Conservation (phyloP, 208 protist genomes). For the Trypanosoma scelopori region DNA sequence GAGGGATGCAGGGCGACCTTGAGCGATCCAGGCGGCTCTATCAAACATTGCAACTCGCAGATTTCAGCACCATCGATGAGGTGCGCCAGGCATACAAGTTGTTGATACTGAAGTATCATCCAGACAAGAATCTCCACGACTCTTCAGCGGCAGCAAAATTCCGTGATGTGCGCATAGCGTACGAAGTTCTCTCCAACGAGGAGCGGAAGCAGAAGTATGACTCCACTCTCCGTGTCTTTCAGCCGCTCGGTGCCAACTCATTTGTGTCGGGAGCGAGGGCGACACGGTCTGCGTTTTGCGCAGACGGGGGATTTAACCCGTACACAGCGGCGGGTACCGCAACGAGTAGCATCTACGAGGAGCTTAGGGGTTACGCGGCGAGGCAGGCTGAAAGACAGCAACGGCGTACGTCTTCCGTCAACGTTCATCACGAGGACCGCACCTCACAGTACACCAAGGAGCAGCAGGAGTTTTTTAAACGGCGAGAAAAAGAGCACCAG, state of each 20-base stretch:
- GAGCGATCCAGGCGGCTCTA: conserved; percentile 64
- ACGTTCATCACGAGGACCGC: conserved; percentile 4
- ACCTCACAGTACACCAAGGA: conserved; percentile 55
- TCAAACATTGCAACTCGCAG: conserved; percentile 75
- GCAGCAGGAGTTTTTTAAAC: conserved; percentile 63
- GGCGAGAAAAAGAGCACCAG: conserved; percentile 64
- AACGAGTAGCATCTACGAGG: conserved; percentile 26
- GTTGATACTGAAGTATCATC: conserved; percentile 94
- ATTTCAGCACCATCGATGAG: conserved; percentile 82
- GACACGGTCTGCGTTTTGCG: background rate
- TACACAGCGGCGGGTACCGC: conserved; percentile 2
- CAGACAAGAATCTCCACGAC: conserved; percentile 93
- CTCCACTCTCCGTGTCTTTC: conserved; percentile 68
- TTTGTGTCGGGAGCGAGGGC: conserved; percentile 9
- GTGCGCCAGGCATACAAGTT: conserved; percentile 94
- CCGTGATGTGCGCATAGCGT: conserved; percentile 91
- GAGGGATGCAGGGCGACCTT: conserved; percentile 19
- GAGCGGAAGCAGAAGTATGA: conserved; percentile 96
- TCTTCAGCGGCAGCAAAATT: conserved; percentile 83
- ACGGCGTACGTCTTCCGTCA: conserved; percentile 2
- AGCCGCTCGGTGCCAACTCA: conserved; percentile 16
- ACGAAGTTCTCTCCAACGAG: conserved; percentile 95
- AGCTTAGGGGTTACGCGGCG: conserved; percentile 7
- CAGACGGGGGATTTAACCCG: background rate
- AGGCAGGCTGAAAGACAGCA: conserved; percentile 15